Evolutionary conservation across 768 basidiomycete species (phyloP).

Genomic region (Scleroderma citrinum): DNA sequence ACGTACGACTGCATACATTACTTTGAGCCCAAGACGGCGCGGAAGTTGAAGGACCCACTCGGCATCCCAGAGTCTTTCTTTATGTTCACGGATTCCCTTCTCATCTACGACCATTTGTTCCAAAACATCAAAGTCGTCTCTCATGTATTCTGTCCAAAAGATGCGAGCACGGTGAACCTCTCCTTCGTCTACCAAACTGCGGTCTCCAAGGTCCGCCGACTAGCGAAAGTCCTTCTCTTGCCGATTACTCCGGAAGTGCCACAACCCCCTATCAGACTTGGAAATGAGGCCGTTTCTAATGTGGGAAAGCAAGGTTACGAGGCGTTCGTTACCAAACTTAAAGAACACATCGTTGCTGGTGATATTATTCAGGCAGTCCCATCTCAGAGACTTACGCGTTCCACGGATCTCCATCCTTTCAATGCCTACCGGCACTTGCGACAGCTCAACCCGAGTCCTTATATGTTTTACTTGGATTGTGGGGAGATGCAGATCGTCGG

Average conservation of each 20-base stretch:
- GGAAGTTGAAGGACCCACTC: slow-evolving; percentile 68
- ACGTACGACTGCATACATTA: slow-evolving; percentile 94
- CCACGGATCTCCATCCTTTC: slow-evolving; percentile 90
- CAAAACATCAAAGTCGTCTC: slow-evolving; percentile 94
- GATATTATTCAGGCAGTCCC: slow-evolving; percentile 99
- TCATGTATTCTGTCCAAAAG: slow-evolving; percentile 83
- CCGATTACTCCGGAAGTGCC: slow-evolving; percentile 54
- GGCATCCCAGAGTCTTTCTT: slow-evolving; percentile 93
- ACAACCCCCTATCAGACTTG: slow-evolving; percentile 61
- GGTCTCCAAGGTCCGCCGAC: slow-evolving; percentile 69
- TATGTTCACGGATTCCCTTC: slow-evolving; percentile 93
- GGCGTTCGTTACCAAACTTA: slow-evolving; percentile 82
- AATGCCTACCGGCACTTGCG: slow-evolving; percentile 93
- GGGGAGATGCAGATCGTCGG: slow-evolving; percentile 94
- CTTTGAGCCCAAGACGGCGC: slow-evolving; percentile 91
- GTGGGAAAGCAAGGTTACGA: slow-evolving; percentile 93
- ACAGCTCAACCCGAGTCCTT: slow-evolving; percentile 94
- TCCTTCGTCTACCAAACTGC: slow-evolving; percentile 87
- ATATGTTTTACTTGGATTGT: slow-evolving; percentile 98
- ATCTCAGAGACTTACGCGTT: slow-evolving; percentile 81
- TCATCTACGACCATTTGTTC: slow-evolving; percentile 96
- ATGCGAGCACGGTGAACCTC: slow-evolving; percentile 60
- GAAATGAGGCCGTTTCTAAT: slow-evolving; percentile 72
- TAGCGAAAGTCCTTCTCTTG: slow-evolving; percentile 65
- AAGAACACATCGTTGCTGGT: slow-evolving; percentile 91